Percentiles rank a stretch among this genome's conserved stretches.
Conservation (phyloP, 169 alveolate genomes). For the Neospora caninum region DNA sequence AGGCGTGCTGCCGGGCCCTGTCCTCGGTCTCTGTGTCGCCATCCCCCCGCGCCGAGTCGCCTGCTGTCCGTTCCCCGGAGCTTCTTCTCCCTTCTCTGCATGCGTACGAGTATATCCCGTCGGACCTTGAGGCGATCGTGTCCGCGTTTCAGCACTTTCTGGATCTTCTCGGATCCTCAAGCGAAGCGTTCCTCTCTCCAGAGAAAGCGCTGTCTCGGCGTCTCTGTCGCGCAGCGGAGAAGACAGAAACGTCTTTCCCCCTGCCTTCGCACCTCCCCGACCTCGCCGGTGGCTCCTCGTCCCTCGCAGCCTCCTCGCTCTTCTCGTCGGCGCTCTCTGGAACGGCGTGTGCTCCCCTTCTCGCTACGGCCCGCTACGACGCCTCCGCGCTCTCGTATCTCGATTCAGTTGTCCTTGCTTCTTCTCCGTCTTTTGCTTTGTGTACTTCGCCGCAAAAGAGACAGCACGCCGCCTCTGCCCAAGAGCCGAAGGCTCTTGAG, state of each 20-base stretch:
- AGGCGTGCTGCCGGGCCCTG: not conserved
- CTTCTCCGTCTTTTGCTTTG: slow-evolving; percentile 1
- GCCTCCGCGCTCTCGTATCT: not conserved
- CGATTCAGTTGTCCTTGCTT: not conserved
- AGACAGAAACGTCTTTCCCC: not conserved
- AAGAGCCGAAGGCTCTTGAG: not conserved
- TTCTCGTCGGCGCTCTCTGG: not conserved
- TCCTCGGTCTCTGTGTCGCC: not conserved
- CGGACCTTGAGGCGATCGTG: not conserved
- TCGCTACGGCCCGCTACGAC: not conserved
- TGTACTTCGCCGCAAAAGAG: not conserved
- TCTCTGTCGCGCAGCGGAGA: not conserved
- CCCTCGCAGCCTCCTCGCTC: not conserved
- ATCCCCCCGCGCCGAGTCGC: not conserved
- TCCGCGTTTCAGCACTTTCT: not conserved
- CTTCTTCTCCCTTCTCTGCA: not conserved
- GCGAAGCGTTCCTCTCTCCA: not conserved
- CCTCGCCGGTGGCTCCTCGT: not conserved
- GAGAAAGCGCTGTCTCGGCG: not conserved
- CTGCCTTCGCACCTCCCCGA: not conserved
- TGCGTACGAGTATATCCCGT: not conserved
- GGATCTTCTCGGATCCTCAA: not conserved
- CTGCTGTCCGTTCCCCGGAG: not conserved
- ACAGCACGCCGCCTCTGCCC: too few species aligned
- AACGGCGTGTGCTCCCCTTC: not conserved